Conservation (phyloP, 495 filamentous ascomycete species). For the Cairneyella variabilis region DNA sequence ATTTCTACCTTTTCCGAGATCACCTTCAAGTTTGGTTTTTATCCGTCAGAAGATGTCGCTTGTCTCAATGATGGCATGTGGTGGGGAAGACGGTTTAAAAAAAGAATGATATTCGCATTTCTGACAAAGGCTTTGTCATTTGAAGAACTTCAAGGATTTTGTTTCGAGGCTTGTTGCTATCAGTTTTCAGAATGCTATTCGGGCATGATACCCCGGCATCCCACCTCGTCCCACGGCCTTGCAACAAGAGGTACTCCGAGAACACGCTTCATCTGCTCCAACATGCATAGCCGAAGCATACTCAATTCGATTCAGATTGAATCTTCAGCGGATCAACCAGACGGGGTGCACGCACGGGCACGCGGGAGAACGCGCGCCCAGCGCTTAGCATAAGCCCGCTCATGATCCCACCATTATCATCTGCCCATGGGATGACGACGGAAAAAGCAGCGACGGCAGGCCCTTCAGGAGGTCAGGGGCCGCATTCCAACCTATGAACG, state of each 20-base stretch:
- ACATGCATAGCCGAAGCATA: slow-evolving; percentile 19
- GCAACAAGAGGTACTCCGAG: not conserved
- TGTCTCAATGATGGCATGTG: too few relatives aligned
- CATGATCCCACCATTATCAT: too few relatives aligned
- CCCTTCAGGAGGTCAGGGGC: slow-evolving; percentile 8
- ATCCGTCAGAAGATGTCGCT: too few relatives aligned
- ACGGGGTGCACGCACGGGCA: slow-evolving; percentile 2
- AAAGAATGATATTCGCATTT: not conserved
- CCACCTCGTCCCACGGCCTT: not conserved
- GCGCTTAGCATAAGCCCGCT: slow-evolving; percentile 15
- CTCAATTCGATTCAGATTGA: not conserved
- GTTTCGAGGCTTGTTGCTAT: too few relatives aligned
- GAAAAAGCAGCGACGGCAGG: slow-evolving; percentile 17
- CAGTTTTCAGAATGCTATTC: too few relatives aligned
- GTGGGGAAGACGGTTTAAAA: too few relatives aligned
- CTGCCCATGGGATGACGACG: not conserved
- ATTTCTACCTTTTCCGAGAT: too few relatives aligned
- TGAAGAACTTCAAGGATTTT: too few relatives aligned
- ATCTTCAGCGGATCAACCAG: not conserved
- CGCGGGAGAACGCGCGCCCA: slow-evolving; percentile 13
- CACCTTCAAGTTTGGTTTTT: too few relatives aligned
- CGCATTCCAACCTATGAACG: slow-evolving; percentile 19
- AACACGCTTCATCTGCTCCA: slow-evolving; percentile 1
- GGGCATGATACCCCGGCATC: too few relatives aligned
- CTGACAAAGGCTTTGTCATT: not conserved